These are phyloP conservation scores for Ophiosphaerella herpotricha DNA, from an alignment of 2,329 filamentous ascomycete species.

Conservation along the genomic window DNA sequence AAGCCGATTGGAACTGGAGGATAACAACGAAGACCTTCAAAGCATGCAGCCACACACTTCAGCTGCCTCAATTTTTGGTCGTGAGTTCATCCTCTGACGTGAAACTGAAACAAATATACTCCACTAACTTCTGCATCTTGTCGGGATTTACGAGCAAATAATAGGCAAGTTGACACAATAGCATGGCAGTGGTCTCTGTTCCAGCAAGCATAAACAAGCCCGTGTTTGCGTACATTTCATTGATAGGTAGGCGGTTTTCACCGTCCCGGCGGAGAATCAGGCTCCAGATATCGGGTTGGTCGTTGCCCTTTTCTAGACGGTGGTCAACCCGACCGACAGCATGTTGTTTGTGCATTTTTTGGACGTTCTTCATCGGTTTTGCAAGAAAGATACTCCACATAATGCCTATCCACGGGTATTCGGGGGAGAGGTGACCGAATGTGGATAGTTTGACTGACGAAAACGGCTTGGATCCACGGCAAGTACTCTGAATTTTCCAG, in stretches of 20 bases:
- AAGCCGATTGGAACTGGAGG: neutral
- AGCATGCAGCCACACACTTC: neutral
- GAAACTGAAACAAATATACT: neutral
- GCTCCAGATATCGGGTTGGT: no score
- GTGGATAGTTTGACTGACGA: no score
- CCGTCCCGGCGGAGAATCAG: neutral
- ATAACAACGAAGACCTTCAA: neutral
- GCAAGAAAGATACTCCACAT: no score
- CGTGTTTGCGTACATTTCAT: no score
- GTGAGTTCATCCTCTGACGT: neutral
- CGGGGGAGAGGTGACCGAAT: no score
- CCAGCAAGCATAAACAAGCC: neutral
- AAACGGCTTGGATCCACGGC: no score
- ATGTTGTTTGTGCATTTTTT: neutral
- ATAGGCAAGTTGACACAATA: neutral
- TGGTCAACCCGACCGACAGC: neutral
- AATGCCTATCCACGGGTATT: no score
- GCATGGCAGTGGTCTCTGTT: neutral
- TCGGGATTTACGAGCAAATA: neutral
- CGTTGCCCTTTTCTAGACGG: neutral
- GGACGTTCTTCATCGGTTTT: no score
- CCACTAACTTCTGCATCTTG: neutral
- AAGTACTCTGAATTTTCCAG: neutral
- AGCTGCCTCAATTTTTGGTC: neutral
- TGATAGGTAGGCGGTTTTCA: neutral